Evolutionary conservation across 495 filamentous ascomycete species (phyloP), one percentile per base, ranked within the genome.

Genomic region (Apodospora peruviana): DNA sequence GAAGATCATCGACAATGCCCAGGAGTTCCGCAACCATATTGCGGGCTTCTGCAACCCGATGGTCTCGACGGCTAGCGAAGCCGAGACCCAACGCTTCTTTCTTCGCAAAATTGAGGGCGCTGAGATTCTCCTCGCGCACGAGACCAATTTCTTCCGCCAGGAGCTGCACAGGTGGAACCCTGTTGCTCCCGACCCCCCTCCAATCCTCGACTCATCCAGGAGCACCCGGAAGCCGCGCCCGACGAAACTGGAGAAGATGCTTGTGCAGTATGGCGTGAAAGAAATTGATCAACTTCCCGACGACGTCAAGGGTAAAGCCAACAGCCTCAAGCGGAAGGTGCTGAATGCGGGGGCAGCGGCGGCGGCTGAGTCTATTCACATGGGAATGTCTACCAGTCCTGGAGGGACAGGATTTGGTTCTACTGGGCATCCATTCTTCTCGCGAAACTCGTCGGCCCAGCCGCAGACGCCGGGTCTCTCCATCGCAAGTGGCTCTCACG

Each of bases 21-120:
- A 79, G 46, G 78, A 81, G 2, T 99, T 97, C 71, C 81, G 93
- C 36, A 81, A 86, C 45, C 93, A 90, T 61, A 82, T 99, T 36
- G 75, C 81, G 37, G 71, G 77, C 29, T 85, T 88, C 67, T 89
- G 90, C 63, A 94, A 90, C 62, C 84, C 84, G 2, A 74, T 87
- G 5, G 81, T 89, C 57, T 82, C 82, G 10, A 95, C 88, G 1
- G 81, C 84, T 7, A 86, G 90, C 52, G 94, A 99, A 66, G 82
- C 88, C 5, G 83, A 87, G 10, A 88, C 84, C 0, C 84, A 96
- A 70, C 84, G 95, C n/a, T 99, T 99, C 70, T 96, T 96, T 55
- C 77, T 99, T 24, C 88, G 93, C 40, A 99, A 99, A 72, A 93
- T 99, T 36, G 94, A 99, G 70, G 93, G 93, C 8, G 94, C 93